Evolutionary conservation across 805 yeast genomes (phyloP).

Genomic region (Isabelozyma heimii): DNA sequence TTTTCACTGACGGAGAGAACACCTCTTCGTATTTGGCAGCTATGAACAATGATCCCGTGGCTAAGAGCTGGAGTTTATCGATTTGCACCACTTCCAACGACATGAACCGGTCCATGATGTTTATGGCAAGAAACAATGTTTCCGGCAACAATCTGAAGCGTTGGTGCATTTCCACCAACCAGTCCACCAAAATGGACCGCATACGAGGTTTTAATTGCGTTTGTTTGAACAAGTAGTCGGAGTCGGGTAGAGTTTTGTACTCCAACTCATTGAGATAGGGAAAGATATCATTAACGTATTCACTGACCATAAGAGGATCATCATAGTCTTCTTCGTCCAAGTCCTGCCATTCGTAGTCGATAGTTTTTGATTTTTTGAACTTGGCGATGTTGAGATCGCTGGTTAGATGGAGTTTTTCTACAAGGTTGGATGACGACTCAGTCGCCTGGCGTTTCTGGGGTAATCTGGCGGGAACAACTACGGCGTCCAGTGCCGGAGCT

Average conservation of each 20-base stretch:
- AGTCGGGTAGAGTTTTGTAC: constrained; percentile 66
- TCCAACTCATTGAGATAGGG: constrained; percentile 74
- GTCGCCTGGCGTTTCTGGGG: constrained; percentile 57
- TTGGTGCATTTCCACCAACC: constrained; percentile 88
- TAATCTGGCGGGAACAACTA: constrained; percentile 24
- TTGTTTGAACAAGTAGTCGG: constrained; percentile 65
- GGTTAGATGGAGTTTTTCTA: constrained; percentile 27
- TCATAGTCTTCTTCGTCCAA: constrained; percentile 66
- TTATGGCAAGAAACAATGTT: constrained; percentile 78
- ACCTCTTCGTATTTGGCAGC: constrained; percentile 96
- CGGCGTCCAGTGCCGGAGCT: neutral
- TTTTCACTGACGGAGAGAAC: constrained; percentile 77
- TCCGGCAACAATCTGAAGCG: constrained; percentile 83
- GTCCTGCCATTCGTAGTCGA: constrained; percentile 65
- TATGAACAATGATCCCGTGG: constrained; percentile 80
- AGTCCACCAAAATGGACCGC: constrained; percentile 87
- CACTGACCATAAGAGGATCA: constrained; percentile 86
- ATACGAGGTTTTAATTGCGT: constrained; percentile 71
- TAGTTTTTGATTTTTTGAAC: constrained; percentile 35
- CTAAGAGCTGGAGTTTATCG: constrained; percentile 78
- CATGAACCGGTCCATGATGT: constrained; percentile 85
- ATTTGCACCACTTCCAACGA: constrained; percentile 70
- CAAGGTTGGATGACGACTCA: constrained; percentile 47
- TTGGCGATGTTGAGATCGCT: constrained; percentile 8
- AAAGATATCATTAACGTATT: constrained; percentile 85